phyloP scores from a whole-genome alignment of 345 rosid species.

The Corymbia maculata region DNA sequence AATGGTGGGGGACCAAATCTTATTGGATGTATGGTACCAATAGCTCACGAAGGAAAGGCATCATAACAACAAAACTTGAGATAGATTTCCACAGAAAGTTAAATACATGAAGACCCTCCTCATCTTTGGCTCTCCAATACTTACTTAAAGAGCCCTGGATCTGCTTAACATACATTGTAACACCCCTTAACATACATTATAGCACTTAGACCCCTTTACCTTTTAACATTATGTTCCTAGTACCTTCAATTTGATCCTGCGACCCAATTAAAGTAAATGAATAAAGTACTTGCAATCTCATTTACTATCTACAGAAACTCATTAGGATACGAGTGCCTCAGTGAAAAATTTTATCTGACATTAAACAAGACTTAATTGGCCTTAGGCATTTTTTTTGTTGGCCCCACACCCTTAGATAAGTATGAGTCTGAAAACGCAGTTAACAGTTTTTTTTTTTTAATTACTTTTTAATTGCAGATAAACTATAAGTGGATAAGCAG shows the following conservation, averaged over 20 bases:
- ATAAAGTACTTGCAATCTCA: background rate
- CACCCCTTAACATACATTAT: background rate
- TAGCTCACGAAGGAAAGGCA: background rate
- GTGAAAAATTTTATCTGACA: background rate
- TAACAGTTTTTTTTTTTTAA: background rate
- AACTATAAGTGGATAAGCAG: background rate
- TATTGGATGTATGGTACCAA: background rate
- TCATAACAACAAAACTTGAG: background rate
- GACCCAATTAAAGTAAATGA: background rate
- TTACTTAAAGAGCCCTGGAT: background rate
- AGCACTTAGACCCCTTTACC: background rate
- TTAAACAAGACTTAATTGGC: background rate
- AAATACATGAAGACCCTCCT: background rate
- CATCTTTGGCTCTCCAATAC: background rate
- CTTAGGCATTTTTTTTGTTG: background rate
- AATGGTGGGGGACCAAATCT: background rate
- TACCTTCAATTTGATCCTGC: background rate
- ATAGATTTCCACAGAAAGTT: background rate
- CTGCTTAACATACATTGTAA: background rate
- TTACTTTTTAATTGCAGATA: background rate
- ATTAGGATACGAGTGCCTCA: background rate
- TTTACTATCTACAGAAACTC: background rate
- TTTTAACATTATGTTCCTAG: background rate
- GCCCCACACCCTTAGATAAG: background rate
- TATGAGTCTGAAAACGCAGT: background rate